These are phyloP conservation scores for Rhizoclosmatium globosum DNA, from an alignment of 192 early-diverging fungal species.

Conservation along the genomic window DNA sequence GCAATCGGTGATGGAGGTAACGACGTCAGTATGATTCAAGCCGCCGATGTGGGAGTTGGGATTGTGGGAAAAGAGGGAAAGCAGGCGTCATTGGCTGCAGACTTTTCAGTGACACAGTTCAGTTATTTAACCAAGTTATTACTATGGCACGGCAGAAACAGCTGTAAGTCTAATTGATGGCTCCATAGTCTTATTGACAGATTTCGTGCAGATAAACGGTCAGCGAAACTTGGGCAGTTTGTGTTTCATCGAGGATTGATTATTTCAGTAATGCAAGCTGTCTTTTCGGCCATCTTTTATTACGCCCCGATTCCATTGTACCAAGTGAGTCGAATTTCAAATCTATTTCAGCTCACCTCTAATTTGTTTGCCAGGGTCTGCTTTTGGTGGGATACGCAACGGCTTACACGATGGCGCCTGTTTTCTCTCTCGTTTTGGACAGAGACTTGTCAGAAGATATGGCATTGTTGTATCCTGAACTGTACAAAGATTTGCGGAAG, in stretches of 20 bases:
- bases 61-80: slow-evolving; percentile 96
- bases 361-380: slow-evolving; percentile 13
- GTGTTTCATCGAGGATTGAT: slow-evolving; percentile 97
- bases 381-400: slow-evolving; percentile 94
- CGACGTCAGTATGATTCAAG: slow-evolving; percentile 97
- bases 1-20: slow-evolving; percentile 98
- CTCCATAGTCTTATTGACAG: slow-evolving; percentile 20
- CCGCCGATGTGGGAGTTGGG: slow-evolving; percentile 95
- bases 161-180: slow-evolving; percentile 74
- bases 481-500: slow-evolving; percentile 94
- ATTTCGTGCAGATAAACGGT: slow-evolving; percentile 65
- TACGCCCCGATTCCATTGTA: slow-evolving; percentile 97
- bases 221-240: slow-evolving; percentile 94
- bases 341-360: background rate
- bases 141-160: slow-evolving; percentile 95
- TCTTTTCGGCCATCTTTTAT: slow-evolving; percentile 95
- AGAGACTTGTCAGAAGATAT: slow-evolving; percentile 89
- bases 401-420: slow-evolving; percentile 94
- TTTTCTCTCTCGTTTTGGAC: slow-evolving; percentile 94
- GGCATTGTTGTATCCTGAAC: slow-evolving; percentile 90
- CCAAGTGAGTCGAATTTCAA: slow-evolving; percentile 53
- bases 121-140: slow-evolving; percentile 84
- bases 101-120: slow-evolving; percentile 93
- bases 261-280: slow-evolving; percentile 97
- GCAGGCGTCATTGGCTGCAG: slow-evolving; percentile 93